A percentile compares a stretch with the other conserved stretches of the same genome.
These are phyloP conservation scores for Ambrosiella beaveri DNA, from an alignment of 2,329 filamentous ascomycete genomes.

Conservation along the genomic window DNA sequence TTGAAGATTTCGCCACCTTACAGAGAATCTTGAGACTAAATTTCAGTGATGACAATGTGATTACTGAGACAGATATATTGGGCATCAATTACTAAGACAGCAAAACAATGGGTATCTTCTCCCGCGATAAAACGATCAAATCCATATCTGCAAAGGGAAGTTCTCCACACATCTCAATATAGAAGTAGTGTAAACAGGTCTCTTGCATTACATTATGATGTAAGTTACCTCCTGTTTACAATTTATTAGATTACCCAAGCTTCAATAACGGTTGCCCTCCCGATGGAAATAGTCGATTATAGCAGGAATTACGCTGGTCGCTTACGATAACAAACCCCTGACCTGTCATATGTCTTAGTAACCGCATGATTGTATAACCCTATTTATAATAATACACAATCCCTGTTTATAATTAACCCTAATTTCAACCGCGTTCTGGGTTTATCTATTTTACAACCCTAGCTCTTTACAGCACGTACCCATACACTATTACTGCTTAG, in stretches of 20 bases:
- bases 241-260: neutral
- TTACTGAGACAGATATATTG: no score
- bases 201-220: neutral
- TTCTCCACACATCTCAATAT: neutral
- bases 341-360: neutral
- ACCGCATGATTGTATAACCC: neutral
- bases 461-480: neutral
- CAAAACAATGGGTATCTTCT: no score
- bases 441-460: neutral
- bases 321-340: neutral
- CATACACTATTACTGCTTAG: neutral
- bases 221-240: neutral
- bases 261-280: neutral
- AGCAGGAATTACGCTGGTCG: constrained; percentile 8
- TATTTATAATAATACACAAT: neutral
- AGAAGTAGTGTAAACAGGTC: neutral
- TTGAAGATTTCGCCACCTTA: neutral
- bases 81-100: no score
- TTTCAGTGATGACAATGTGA: no score
- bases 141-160: neutral
- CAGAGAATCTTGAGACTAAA: no score
- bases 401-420: neutral
- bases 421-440: neutral
- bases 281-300: constrained; percentile 13
- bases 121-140: no score